phyloP scores from a whole-genome alignment of 2,329 filamentous ascomycete species.

The Neocucurbitaria cava region DNA sequence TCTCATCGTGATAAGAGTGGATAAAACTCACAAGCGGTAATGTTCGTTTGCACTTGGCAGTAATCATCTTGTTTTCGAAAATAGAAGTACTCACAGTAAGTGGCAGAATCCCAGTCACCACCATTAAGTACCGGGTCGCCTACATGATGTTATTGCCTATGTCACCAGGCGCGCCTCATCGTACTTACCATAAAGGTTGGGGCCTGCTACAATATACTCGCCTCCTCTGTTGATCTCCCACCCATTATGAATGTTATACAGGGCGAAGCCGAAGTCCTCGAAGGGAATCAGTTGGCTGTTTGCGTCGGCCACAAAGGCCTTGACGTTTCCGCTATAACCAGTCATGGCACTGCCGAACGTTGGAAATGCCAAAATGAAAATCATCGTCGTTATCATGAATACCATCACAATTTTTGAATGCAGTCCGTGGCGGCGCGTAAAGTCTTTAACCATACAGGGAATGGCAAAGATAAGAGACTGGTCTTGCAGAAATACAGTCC shows the following conservation, averaged over 20 bases:
- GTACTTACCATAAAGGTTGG: background rate
- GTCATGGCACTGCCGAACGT: conserved; percentile 30
- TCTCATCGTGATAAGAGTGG: background rate
- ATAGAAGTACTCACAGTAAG: background rate
- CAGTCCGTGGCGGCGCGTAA: conserved; percentile 10
- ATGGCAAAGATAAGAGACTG: conserved; percentile 6
- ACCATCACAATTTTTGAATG: conserved; percentile 23
- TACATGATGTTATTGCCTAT: background rate
- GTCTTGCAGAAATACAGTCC: conserved; percentile 21
- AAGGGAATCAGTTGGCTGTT: conserved; percentile 12
- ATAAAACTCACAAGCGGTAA: background rate
- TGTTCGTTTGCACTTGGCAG: background rate
- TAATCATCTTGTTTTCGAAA: background rate
- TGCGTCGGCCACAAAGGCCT: conserved; percentile 13
- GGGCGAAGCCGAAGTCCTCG: conserved; percentile 4
- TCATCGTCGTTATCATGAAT: conserved; percentile 27
- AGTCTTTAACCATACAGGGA: conserved; percentile 6
- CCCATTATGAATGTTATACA: conserved; percentile 25
- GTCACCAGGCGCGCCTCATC: background rate
- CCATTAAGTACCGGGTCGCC: background rate
- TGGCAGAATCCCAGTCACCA: background rate
- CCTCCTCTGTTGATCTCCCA: conserved; percentile 6
- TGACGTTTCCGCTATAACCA: conserved; percentile 19
- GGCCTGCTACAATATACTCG: conserved; percentile 4
- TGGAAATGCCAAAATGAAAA: conserved; percentile 21